Base-by-base conservation (phyloP, 2,329 filamentous ascomycete species). In the Ophiobolus disseminans region DNA sequence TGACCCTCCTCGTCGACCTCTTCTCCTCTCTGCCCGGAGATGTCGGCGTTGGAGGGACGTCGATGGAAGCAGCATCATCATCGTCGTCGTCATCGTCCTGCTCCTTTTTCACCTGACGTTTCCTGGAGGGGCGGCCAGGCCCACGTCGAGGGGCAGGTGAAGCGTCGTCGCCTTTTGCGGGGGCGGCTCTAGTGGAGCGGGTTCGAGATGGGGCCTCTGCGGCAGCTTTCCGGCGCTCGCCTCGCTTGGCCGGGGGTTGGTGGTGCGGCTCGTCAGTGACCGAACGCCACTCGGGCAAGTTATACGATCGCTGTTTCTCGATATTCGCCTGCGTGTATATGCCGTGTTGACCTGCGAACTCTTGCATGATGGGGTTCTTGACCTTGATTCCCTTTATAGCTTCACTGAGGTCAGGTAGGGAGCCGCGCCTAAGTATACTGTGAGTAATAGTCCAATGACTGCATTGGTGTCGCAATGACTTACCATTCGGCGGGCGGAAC, bases 291-390 rank as follows among this genome's bases (percentile, higher is more conserved):
- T 99, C 92, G 0, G 93, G 93, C 4, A 99, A 80, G 62, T 97
- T 99, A 78, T 99, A 99, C 11, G 91, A 91, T 70, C 94, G 85
- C 71, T 95, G 91, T 75, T 97, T 95, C 66, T 97, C 87, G 50
- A 99, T 92, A 69, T 99, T 99, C 67, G 94, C 90, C 73, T 99
- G 94, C 26, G 93, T 93, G 71, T 97, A 99, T 47, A 90, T 95
- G 47, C 94, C 95, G 69, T 93, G 91, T 41, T 90, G 91, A 32
- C 94, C 94, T 80, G 95, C 93, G 65, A 99, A 99, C 66, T 99
- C 94, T 74, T 99, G 94, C 69, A 91, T 96, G 71, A 99, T 97
- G 3, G 94, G 94, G 59, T 99, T 95, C 74, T 93, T 93, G 66
- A 99, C 92, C 68, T 87, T 88, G 72, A 99, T 90, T 54, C 88